These are phyloP conservation scores for Ganoderma multipileum DNA, from an alignment of 1,284 basidiomycete species.

Conservation along the genomic window DNA sequence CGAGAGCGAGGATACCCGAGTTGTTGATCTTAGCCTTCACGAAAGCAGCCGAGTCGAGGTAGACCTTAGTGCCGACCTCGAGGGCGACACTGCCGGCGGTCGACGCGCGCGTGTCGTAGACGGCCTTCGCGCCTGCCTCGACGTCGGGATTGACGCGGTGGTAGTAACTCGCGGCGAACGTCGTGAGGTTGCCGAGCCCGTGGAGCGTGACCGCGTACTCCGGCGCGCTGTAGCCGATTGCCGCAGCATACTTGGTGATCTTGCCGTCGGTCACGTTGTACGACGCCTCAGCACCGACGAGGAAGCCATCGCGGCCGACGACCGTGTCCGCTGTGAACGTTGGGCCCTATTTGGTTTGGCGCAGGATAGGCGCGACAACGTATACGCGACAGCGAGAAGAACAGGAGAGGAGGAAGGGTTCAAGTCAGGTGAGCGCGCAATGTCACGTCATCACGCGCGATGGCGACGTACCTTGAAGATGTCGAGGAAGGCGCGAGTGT, in stretches of 20 bases:
- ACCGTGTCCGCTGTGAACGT: slow-evolving; percentile 97
- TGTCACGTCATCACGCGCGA: slow-evolving; percentile 29
- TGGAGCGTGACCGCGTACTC: slow-evolving; percentile 97
- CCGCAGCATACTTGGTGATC: slow-evolving; percentile 92
- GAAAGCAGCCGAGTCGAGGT: slow-evolving; percentile 90
- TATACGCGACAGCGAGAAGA: not conserved
- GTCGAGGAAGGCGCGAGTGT: slow-evolving; percentile 92
- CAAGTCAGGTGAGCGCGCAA: slow-evolving; percentile 30
- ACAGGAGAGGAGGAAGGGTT: slow-evolving; percentile 2
- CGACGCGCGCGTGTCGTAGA: slow-evolving; percentile 93
- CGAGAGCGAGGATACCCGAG: slow-evolving; percentile 87
- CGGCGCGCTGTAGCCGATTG: slow-evolving; percentile 93
- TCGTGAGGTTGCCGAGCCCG: slow-evolving; percentile 93
- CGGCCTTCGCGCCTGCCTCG: slow-evolving; percentile 97
- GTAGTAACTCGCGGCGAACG: slow-evolving; percentile 98
- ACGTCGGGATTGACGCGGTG: slow-evolving; percentile 95
- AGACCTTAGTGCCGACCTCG: slow-evolving; percentile 97
- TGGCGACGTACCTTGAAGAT: slow-evolving; percentile 84
- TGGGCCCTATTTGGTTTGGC: slow-evolving; percentile 70
- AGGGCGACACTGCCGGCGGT: slow-evolving; percentile 78
- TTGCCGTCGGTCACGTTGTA: slow-evolving; percentile 97
- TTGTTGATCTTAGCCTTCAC: slow-evolving; percentile 99
- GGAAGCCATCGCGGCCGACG: slow-evolving; percentile 96
- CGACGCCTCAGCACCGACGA: slow-evolving; percentile 93
- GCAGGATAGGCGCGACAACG: not conserved